These are phyloP conservation scores for Takashimella tepidaria DNA, from an alignment of 1,284 basidiomycete genomes.

Conservation along the genomic window DNA sequence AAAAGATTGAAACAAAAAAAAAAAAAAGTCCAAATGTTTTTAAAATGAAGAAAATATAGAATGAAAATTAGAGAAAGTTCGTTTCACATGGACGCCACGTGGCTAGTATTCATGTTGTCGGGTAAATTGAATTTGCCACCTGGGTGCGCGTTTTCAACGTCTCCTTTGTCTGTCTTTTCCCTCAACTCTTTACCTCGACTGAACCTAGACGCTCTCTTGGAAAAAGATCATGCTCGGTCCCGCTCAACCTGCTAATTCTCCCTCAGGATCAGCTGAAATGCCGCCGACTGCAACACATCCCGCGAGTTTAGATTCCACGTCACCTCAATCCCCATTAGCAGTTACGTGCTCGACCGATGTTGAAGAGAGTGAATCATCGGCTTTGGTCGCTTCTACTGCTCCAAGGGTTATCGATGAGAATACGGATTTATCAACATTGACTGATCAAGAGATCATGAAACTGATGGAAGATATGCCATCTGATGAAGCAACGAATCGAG, in stretches of 20 bases:
- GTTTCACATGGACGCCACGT: background rate
- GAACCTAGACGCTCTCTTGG: background rate
- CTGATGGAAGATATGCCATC: constrained; percentile 40
- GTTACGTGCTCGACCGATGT: too few relatives aligned
- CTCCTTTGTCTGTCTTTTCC: background rate
- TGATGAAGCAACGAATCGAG: constrained; percentile 30
- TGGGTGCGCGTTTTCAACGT: too few relatives aligned
- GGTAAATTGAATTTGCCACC: too few relatives aligned
- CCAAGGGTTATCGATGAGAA: constrained; percentile 44
- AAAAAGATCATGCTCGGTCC: background rate
- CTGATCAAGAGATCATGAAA: constrained; percentile 46
- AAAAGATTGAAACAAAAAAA: too few relatives aligned
- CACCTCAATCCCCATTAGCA: too few relatives aligned
- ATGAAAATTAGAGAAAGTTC: too few relatives aligned
- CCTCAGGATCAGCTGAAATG: background rate
- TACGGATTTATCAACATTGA: constrained; percentile 43
- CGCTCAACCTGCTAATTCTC: background rate
- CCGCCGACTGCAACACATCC: too few relatives aligned
- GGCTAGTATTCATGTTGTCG: background rate
- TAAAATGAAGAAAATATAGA: background rate
- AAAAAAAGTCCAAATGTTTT: too few relatives aligned
- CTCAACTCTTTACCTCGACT: background rate
- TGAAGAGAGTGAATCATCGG: too few relatives aligned
- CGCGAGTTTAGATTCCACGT: too few relatives aligned
- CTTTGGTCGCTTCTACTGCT: too few relatives aligned